Conservation (phyloP, 805 yeast genomes). For the Yarrowia alimentaria region DNA sequence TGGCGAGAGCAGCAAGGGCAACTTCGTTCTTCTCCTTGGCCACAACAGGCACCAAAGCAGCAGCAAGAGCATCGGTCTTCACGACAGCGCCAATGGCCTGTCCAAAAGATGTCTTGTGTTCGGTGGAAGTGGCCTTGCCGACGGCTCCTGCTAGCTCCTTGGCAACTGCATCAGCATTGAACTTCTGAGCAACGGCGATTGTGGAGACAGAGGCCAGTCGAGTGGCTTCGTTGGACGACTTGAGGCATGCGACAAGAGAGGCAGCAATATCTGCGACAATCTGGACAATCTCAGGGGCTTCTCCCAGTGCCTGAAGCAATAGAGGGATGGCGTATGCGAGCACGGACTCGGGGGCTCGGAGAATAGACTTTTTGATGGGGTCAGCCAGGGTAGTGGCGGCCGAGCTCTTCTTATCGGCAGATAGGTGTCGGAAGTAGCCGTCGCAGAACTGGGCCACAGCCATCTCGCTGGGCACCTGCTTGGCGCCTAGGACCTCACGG, state of each 20-base stretch:
- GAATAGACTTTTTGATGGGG: constrained; percentile 12
- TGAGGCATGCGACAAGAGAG: constrained; percentile 6
- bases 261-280: not conserved
- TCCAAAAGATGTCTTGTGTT: constrained; percentile 18
- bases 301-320: not conserved
- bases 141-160: constrained; percentile 12
- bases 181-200: not conserved
- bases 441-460: not conserved
- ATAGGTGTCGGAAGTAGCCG: constrained; percentile 5
- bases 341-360: constrained; percentile 12
- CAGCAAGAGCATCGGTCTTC: not conserved
- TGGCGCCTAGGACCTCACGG: not conserved
- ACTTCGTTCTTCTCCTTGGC: constrained; percentile 22
- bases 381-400: not conserved
- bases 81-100: not conserved
- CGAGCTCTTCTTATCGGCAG: not conserved
- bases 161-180: no score
- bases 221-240: constrained; percentile 8
- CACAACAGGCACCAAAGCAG: not conserved
- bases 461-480: not conserved
- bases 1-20: not conserved
- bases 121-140: not conserved
- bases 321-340: constrained; percentile 1
- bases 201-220: constrained; percentile 9
- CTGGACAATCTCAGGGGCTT: not conserved